Evolutionary conservation across 1,139 yeast genomes (phyloP), one percentile per base, ranked within the genome.

Genomic region (Saccharomyces uvarum): DNA sequence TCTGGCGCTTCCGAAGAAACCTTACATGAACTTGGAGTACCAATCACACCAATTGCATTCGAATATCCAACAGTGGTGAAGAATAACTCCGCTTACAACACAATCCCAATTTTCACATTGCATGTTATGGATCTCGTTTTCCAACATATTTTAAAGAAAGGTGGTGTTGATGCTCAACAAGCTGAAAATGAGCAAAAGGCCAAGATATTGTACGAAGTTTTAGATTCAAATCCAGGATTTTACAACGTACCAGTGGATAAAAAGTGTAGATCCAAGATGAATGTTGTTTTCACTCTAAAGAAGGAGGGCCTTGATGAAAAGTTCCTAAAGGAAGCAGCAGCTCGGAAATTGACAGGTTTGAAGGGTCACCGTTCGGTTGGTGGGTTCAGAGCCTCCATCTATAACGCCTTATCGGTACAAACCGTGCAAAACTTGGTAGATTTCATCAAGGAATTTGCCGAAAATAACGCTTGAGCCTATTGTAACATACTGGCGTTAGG

Each of bases 311-410:
- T 82, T 55, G 97, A 90, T 65, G 77, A 78, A 2, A 74, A 78
- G 59, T 91, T 91, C 72, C 68, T 91, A 58, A 74, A 80, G 58
- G 82, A 77, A 52, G 87, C 89, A 2, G 82, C 80, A 27, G 79
- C 73, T 48, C 76, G 69, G 46, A 76, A 75, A 21, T 76, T 91
- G 60, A 74, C 82, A 13, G 98, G 97, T 3, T 77, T 93, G 65
- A 89, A 91, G 74, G 99, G 99, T 28, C 98, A 93, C 70, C 82
- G 99, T 70, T 88, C 97, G 8, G 98, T 93, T 50, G 98, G 98
- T 50, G 99, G 99, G 44, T 86, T 91, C 74, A 85, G 99, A 72
- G 93, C 96, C 21, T 90, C 97, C 13, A 77, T 90, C 55, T 88
- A 93, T 71, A 93, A 93, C 67, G 97, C 98, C 13, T 88, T 93